These are phyloP conservation scores for Rubia yunnanensis DNA, from an alignment of 257 asterid species.

Conservation along the genomic window DNA sequence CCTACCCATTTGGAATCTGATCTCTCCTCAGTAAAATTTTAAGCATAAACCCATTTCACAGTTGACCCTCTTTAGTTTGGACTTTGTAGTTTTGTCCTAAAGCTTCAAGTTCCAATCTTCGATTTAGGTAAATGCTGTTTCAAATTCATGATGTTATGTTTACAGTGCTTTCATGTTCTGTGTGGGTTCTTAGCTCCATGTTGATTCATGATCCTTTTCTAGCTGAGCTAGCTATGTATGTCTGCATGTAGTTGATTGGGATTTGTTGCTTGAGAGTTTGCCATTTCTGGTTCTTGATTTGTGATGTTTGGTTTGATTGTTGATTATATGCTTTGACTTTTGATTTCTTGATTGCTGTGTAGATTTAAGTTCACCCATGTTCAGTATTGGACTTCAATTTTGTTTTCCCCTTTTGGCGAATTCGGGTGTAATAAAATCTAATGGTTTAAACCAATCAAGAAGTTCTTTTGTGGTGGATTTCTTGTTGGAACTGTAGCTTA, in stretches of 20 bases:
- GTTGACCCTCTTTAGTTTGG: constrained; percentile 15
- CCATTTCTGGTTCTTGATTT: background rate
- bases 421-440: background rate
- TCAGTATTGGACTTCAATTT: background rate
- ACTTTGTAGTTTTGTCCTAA: background rate
- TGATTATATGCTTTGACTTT: background rate
- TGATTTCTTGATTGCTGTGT: background rate
- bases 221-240: constrained; percentile 5
- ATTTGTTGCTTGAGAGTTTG: background rate
- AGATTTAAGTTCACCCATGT: background rate
- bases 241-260: background rate
- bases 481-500: background rate
- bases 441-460: background rate
- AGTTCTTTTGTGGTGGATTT: background rate
- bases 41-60: constrained; percentile 2
- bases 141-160: background rate
- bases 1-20: constrained; percentile 4
- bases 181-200: background rate
- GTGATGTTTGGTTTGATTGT: background rate
- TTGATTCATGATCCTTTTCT: background rate
- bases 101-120: constrained; percentile 4
- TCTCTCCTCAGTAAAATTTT: background rate
- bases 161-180: background rate
- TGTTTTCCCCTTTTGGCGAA: background rate
- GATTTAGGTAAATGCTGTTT: constrained; percentile 13